Percentiles rank a stretch among this genome's conserved stretches.
phyloP scores from a whole-genome alignment of 2,329 filamentous ascomycete species.

The Phialemonium atrogriseum region DNA sequence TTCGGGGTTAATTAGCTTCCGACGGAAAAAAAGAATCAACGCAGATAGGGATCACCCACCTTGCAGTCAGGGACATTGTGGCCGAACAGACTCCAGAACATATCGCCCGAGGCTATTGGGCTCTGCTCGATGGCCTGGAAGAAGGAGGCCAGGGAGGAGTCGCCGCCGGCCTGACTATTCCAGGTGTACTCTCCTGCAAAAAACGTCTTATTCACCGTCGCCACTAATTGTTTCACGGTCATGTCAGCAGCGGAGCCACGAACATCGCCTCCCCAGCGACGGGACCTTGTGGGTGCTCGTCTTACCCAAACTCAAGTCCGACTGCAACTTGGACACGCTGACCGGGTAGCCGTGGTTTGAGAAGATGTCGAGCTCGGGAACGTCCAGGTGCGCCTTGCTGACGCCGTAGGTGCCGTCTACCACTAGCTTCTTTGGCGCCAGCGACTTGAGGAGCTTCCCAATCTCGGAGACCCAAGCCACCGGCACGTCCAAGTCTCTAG shows the following conservation, averaged over 20 bases:
- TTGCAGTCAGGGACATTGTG: slow-evolving; percentile 33
- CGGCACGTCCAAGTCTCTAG: slow-evolving; percentile 32
- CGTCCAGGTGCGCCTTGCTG: slow-evolving; percentile 30
- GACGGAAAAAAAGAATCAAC: too few species aligned
- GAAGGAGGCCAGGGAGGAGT: slow-evolving; percentile 27
- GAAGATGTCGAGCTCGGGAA: slow-evolving; percentile 35
- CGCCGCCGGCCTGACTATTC: slow-evolving; percentile 23
- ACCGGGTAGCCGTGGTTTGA: slow-evolving; percentile 39
- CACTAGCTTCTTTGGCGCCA: slow-evolving; percentile 34
- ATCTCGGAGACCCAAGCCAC: slow-evolving; percentile 33
- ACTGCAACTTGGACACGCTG: slow-evolving; percentile 26
- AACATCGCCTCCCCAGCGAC: too few species aligned
- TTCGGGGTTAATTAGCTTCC: too few species aligned
- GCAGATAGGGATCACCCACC: too few species aligned
- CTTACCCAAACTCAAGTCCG: slow-evolving; percentile 18
- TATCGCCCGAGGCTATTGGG: slow-evolving; percentile 28
- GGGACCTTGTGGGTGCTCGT: too few species aligned
- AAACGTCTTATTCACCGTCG: slow-evolving; percentile 29
- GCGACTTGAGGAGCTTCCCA: slow-evolving; percentile 28
- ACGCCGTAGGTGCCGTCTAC: slow-evolving; percentile 39
- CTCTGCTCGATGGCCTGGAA: slow-evolving; percentile 29
- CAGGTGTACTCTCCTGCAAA: slow-evolving; percentile 39
- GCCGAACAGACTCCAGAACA: slow-evolving; percentile 38
- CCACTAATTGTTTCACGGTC: too few species aligned
- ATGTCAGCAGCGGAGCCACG: neutral